Evolutionary conservation across 805 yeast genomes (phyloP).

Genomic region (Cyberlindnera maclurae): DNA sequence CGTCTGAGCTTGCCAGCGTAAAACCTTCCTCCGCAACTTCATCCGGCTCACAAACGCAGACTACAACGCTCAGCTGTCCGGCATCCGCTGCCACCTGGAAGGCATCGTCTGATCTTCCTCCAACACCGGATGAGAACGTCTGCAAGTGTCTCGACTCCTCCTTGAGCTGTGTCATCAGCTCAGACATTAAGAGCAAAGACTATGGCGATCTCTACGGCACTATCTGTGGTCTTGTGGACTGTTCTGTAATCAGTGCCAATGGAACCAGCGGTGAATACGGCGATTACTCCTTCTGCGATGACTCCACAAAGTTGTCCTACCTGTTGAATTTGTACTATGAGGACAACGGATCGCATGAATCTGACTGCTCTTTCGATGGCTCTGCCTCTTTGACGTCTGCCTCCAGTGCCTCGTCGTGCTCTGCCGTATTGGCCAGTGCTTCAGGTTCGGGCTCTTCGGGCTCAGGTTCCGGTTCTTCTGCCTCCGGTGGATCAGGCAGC

Average conservation of each 20-base stretch:
- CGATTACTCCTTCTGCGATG: conserved; percentile 63
- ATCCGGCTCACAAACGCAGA: conserved; percentile 29
- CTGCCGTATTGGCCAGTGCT: conserved; percentile 30
- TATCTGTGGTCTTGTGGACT: conserved; percentile 52
- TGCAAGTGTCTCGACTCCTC: conserved; percentile 57
- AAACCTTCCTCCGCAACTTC: conserved; percentile 39
- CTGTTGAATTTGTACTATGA: conserved; percentile 61
- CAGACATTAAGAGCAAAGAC: conserved; percentile 42
- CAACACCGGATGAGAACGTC: conserved; percentile 60
- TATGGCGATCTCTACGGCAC: conserved; percentile 53
- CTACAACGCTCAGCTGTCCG: conserved; percentile 40
- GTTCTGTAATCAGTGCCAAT: conserved; percentile 54
- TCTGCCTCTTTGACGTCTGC: conserved; percentile 48
- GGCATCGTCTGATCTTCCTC: conserved; percentile 65
- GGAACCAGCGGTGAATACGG: conserved; percentile 67
- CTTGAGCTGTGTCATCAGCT: conserved; percentile 51
- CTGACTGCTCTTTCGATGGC: conserved; percentile 70
- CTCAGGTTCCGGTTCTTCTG: conserved; percentile 20
- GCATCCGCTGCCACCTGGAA: conserved; percentile 50
- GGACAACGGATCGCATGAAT: conserved; percentile 33
- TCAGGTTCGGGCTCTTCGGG: conserved; percentile 28
- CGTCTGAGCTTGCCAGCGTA: conserved; percentile 44
- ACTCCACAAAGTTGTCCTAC: conserved; percentile 62
- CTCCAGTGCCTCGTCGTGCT: conserved; percentile 26
- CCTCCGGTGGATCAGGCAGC: conserved; percentile 18